phyloP scores from a whole-genome alignment of 2,329 filamentous ascomycete genomes.

The Cladosporium sp. region DNA sequence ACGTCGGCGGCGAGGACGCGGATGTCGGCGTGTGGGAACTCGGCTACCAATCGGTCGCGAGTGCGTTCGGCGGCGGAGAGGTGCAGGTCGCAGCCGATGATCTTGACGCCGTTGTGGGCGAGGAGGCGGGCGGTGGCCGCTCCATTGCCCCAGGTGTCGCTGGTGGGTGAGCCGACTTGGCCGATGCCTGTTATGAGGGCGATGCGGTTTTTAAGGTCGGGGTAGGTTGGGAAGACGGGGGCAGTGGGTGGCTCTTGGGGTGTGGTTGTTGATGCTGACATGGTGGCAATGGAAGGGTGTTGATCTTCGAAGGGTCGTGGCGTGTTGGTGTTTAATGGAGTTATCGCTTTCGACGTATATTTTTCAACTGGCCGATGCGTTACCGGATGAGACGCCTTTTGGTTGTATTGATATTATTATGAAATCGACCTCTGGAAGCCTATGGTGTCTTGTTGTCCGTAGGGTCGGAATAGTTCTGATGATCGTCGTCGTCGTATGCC shows the following conservation, averaged over 20 bases:
- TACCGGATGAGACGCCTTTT: no score
- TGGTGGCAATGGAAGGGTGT: neutral
- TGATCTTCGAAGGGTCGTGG: no score
- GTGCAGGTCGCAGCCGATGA: constrained; percentile 36
- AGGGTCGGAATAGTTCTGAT: no score
- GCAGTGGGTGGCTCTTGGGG: neutral
- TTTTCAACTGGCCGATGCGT: no score
- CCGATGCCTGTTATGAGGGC: constrained; percentile 44
- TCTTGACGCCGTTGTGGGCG: constrained; percentile 42
- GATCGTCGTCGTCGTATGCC: no score
- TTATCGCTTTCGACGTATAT: no score
- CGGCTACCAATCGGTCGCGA: constrained; percentile 32
- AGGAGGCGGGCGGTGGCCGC: constrained; percentile 45
- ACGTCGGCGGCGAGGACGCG: constrained; percentile 36
- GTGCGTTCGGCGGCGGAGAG: constrained; percentile 22
- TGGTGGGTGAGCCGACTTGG: constrained; percentile 28
- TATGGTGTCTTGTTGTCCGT: neutral
- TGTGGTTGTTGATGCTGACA: neutral
- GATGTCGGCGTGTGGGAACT: constrained; percentile 31
- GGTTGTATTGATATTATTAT: no score
- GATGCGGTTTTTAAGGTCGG: constrained; percentile 38
- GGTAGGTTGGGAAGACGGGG: constrained; percentile 18
- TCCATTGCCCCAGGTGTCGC: constrained; percentile 46
- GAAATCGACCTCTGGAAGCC: no score
- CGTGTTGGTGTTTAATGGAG: no score